Evolutionary conservation across 2,329 filamentous ascomycete genomes (phyloP).

Genomic region (Fusarium concolor): DNA sequence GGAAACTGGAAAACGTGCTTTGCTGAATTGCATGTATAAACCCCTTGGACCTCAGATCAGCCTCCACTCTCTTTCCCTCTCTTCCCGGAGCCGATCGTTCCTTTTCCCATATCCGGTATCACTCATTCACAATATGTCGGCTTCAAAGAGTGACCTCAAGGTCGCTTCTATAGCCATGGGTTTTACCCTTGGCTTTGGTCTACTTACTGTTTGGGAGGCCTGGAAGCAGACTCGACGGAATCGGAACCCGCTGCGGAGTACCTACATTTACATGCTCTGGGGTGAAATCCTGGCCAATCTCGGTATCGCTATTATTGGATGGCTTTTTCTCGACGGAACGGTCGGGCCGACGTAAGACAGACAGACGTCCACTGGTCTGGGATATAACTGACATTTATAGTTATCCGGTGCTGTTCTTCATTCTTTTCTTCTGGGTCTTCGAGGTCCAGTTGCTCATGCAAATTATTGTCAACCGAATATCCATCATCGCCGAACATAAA

Average conservation of each 20-base stretch:
- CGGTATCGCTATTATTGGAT: constrained; percentile 54
- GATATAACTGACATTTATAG: constrained; percentile 30
- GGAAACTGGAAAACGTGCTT: neutral
- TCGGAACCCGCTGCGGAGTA: constrained; percentile 49
- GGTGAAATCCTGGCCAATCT: constrained; percentile 56
- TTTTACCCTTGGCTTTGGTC: constrained; percentile 56
- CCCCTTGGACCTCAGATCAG: constrained; percentile 8
- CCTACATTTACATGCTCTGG: constrained; percentile 61
- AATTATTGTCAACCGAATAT: constrained; percentile 66
- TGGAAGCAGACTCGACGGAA: constrained; percentile 56
- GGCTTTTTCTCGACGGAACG: constrained; percentile 53
- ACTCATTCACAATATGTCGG: constrained; percentile 2
- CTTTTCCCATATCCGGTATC: neutral
- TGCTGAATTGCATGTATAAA: neutral
- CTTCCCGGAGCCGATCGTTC: neutral
- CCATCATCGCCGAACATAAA: constrained; percentile 58
- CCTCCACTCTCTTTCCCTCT: neutral
- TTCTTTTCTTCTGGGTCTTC: constrained; percentile 56
- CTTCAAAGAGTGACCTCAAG: constrained; percentile 42
- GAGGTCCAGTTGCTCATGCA: constrained; percentile 64
- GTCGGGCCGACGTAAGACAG: constrained; percentile 47
- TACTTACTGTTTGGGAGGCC: constrained; percentile 55
- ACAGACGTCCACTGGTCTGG: neutral
- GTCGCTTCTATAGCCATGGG: constrained; percentile 49
- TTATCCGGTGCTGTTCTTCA: constrained; percentile 51